A percentile compares a stretch with the other conserved stretches of the same genome.
phyloP scores from a whole-genome alignment of 768 basidiomycete genomes.

The Russula compacta region DNA sequence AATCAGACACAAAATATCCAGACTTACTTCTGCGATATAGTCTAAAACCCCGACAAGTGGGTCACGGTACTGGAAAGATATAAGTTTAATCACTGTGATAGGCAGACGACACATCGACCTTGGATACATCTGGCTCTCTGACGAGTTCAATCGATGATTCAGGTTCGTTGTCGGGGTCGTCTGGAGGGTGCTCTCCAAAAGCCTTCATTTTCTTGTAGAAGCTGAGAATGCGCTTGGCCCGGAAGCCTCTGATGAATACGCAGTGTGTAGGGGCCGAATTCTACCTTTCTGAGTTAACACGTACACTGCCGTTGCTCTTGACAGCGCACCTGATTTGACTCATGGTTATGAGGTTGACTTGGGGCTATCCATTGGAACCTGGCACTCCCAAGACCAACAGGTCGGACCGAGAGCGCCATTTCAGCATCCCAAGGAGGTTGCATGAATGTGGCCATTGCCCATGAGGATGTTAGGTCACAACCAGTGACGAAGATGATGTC shows the following conservation, averaged over 20 bases:
- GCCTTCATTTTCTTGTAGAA: conserved; percentile 8
- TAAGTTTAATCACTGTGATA: background rate
- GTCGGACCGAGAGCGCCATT: background rate
- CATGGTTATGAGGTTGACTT: conserved; percentile 7
- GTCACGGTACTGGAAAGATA: conserved; percentile 4
- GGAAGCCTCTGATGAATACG: conserved; percentile 17
- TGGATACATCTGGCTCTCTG: conserved; percentile 4
- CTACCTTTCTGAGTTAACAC: background rate
- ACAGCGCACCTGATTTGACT: background rate
- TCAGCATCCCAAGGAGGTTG: conserved; percentile 1
- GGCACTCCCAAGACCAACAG: background rate
- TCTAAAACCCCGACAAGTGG: conserved; percentile 12
- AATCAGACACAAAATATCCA: background rate
- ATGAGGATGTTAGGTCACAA: conserved; percentile 15
- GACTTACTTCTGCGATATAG: conserved; percentile 11
- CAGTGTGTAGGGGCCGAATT: conserved; percentile 1
- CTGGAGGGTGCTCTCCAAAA: conserved; percentile 1
- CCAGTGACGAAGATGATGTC: conserved; percentile 19
- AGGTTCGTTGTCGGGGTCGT: conserved; percentile 5
- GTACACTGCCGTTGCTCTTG: background rate
- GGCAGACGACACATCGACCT: background rate
- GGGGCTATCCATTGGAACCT: background rate
- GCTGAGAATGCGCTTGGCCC: conserved; percentile 8
- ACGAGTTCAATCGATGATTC: conserved; percentile 7
- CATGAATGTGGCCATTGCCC: conserved; percentile 18